Base-by-base conservation (phyloP, 169 alveolate genomes). In the Amoebophrya sp. region DNA sequence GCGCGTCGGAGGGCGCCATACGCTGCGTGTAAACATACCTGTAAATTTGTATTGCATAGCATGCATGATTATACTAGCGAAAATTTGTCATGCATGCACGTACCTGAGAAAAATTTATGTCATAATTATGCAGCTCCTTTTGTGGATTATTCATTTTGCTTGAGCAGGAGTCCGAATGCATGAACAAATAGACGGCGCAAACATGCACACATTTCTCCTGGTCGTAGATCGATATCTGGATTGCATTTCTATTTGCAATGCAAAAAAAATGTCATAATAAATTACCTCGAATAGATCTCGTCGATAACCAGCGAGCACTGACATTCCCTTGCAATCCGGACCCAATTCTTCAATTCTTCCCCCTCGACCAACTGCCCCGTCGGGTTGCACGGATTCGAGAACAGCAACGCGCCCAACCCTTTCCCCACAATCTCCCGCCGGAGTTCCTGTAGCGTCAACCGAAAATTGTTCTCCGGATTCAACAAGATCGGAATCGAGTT, bases 351-450 rank as follows among this genome's bases (percentile, higher is more conserved):
- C 40, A 92, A 90, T 41, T 77, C 89, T 38, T 92, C 94, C 39
- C 94, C 94, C 77, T 92, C 94, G 3, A 92, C 89, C 77, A 92
- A 41, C 41, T 92, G 94, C 38, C 94, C 94, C 18, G 94, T 92
- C 7, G 94, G 94, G 89, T 92, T 92, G 92, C 94, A 92, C 10
- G 94, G 94, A 29, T 92, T 92, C 12, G 91, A 77, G 39, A 89
- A 18, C 77, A 92, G 47, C 41, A 92, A 77, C 25, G 77, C 94
- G 3, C 92, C 89, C 54, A 92, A 38, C 39, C 94, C 94, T 10
- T 92, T 89, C 18, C 92, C 94, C 40, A 77, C 89, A 39, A 77
- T 77, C 89, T 77, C 89, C 40, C 89, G 39, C 40, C 40, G 39
- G n/a, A 77, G 89, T 18, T 90, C 92, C 90, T 89, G 93, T 35